Percentiles rank a stretch among this genome's conserved stretches.
Conservation (phyloP, 805 yeast genomes). For the Monosporozyma yasuniensis region DNA sequence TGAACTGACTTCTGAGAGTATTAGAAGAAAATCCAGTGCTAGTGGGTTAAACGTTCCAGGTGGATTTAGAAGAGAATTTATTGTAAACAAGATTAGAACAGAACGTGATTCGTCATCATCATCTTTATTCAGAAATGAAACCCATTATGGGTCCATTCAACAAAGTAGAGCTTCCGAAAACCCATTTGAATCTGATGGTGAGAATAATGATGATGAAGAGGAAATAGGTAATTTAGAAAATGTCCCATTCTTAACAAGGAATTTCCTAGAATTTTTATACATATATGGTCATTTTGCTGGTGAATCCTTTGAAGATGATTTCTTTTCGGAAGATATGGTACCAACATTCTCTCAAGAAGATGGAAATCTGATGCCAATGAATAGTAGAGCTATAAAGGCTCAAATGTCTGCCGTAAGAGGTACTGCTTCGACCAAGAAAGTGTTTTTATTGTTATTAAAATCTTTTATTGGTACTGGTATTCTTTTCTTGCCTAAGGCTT, state of each 20-base stretch:
- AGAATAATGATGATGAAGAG: neutral
- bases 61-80: slow-evolving; percentile 68
- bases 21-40: slow-evolving; percentile 54
- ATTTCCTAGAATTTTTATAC: slow-evolving; percentile 68
- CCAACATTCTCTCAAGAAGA: slow-evolving; percentile 17
- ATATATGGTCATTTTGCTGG: slow-evolving; percentile 85
- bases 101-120: slow-evolving; percentile 1
- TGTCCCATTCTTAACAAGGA: slow-evolving; percentile 51
- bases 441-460: slow-evolving; percentile 61
- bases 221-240: slow-evolving; percentile 23
- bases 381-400: slow-evolving; percentile 5
- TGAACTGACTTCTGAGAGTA: slow-evolving; percentile 11
- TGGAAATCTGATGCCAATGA: slow-evolving; percentile 20
- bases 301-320: slow-evolving; percentile 66
- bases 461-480: slow-evolving; percentile 76
- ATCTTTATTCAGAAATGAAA: neutral
- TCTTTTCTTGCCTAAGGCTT: slow-evolving; percentile 59
- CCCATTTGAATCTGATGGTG: neutral
- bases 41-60: slow-evolving; percentile 70
- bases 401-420: slow-evolving; percentile 36
- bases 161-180: neutral
- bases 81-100: slow-evolving; percentile 34
- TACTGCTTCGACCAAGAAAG: slow-evolving; percentile 64
- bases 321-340: slow-evolving; percentile 24
- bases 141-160: neutral